phyloP scores from a whole-genome alignment of 2,329 filamentous ascomycete species.

The Corinectria fuckeliana region DNA sequence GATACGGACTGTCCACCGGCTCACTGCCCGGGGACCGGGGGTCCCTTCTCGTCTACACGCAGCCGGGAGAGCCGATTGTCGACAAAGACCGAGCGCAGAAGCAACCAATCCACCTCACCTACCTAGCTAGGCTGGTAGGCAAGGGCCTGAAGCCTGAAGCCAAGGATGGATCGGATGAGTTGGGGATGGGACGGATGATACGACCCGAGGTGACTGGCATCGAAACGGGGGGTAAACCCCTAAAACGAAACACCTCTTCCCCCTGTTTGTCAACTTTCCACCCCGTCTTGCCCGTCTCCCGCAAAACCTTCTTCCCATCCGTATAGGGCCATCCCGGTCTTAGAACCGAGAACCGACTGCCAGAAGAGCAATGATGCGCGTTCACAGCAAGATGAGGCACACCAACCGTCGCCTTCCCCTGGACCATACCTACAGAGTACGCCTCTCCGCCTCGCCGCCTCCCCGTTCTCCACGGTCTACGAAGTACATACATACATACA shows the following conservation, averaged over 20 bases:
- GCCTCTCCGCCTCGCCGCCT: not conserved
- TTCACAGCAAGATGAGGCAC: not conserved
- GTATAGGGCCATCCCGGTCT: not conserved
- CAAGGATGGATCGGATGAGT: not conserved
- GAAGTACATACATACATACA: too few species aligned
- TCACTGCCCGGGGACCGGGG: too few species aligned
- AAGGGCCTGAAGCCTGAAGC: not conserved
- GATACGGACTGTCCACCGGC: not conserved
- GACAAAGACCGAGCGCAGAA: not conserved
- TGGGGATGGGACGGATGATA: not conserved
- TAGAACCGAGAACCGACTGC: not conserved
- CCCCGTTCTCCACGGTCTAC: too few species aligned
- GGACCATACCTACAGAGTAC: not conserved
- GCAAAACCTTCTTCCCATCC: not conserved
- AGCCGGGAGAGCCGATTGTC: not conserved
- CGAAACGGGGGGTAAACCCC: conserved; percentile 7
- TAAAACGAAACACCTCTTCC: conserved; percentile 10
- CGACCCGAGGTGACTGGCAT: not conserved
- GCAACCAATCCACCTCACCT: too few species aligned
- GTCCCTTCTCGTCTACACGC: not conserved
- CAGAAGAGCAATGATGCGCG: not conserved
- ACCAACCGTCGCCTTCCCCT: not conserved
- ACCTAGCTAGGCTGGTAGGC: too few species aligned
- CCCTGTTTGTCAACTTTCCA: too few species aligned
- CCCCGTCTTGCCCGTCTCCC: not conserved